Evolutionary conservation across 306 rosid genomes (phyloP).

Genomic region (Senna tora): DNA sequence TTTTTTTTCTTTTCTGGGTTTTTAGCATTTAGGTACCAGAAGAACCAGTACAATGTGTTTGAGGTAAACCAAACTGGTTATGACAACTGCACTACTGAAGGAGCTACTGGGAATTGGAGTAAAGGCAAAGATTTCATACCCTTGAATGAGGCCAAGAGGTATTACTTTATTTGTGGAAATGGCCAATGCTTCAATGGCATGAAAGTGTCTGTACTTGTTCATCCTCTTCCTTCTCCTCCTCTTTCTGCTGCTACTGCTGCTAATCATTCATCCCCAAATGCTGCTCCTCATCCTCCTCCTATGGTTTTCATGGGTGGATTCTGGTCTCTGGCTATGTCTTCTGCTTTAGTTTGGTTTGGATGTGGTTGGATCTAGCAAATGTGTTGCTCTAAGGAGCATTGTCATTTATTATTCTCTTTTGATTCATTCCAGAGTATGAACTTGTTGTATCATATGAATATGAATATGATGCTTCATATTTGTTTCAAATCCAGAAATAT

Average conservation of each 20-base stretch:
- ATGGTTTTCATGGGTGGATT: constrained; percentile 25
- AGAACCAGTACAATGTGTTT: constrained; percentile 90
- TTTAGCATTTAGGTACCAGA: constrained; percentile 84
- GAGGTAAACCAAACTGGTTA: constrained; percentile 88
- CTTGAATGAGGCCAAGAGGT: constrained; percentile 58
- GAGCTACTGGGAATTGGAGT: constrained; percentile 87
- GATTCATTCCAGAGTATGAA: not conserved
- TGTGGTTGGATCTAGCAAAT: constrained; percentile 41
- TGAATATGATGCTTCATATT: not conserved
- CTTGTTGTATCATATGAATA: constrained; percentile 14
- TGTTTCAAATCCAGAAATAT: not conserved
- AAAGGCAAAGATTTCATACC: constrained; percentile 89
- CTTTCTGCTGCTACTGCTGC: constrained; percentile 21
- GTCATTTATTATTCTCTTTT: not conserved
- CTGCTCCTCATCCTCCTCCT: constrained; percentile 21
- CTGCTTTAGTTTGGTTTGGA: constrained; percentile 44
- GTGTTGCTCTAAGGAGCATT: constrained; percentile 22
- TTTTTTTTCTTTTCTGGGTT: not conserved
- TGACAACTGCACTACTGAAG: constrained; percentile 85
- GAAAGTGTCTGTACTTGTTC: constrained; percentile 79
- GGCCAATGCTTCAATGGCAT: constrained; percentile 87
- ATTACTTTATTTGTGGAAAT: constrained; percentile 85
- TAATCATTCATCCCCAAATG: constrained; percentile 15
- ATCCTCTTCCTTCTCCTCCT: constrained; percentile 66
- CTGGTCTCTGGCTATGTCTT: constrained; percentile 34